phyloP scores from a whole-genome alignment of 768 basidiomycete genomes.

The Podaxis sp. region DNA sequence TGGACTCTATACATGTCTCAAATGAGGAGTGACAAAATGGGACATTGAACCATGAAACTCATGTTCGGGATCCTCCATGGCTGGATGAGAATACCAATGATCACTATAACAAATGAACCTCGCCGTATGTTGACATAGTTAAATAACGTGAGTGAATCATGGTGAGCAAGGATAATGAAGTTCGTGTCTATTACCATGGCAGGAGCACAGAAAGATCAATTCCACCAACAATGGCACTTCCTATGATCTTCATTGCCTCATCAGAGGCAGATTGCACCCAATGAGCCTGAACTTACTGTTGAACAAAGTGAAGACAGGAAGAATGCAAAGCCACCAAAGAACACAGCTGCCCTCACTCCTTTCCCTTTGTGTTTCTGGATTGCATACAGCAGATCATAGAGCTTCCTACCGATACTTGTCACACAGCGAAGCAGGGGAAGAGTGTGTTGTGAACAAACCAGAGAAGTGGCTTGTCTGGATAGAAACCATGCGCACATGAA shows the following conservation, averaged over 20 bases:
- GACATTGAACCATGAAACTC: background rate
- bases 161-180: background rate
- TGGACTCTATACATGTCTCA: slow-evolving; percentile 10
- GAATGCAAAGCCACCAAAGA: slow-evolving; percentile 27
- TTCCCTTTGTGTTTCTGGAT: slow-evolving; percentile 24
- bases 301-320: slow-evolving; percentile 25
- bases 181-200: slow-evolving; percentile 13
- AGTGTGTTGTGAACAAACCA: slow-evolving; percentile 14
- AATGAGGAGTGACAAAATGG: background rate
- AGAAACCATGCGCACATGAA: slow-evolving; percentile 21
- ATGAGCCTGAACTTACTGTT: slow-evolving; percentile 16
- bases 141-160: background rate
- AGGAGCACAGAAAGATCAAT: slow-evolving; percentile 27
- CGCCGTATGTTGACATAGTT: slow-evolving; percentile 24
- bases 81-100: slow-evolving; percentile 25
- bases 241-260: slow-evolving; percentile 16
- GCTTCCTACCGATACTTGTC: slow-evolving; percentile 17
- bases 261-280: background rate
- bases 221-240: slow-evolving; percentile 28
- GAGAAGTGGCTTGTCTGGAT: slow-evolving; percentile 25
- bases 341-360: slow-evolving; percentile 26
- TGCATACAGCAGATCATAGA: slow-evolving; percentile 26
- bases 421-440: background rate
- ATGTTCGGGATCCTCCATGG: slow-evolving; percentile 29
- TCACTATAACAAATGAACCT: slow-evolving; percentile 25